Evolutionary conservation across 345 rosid species (phyloP), one percentile per base, ranked within the genome.

Genomic region (Salix purpurea): DNA sequence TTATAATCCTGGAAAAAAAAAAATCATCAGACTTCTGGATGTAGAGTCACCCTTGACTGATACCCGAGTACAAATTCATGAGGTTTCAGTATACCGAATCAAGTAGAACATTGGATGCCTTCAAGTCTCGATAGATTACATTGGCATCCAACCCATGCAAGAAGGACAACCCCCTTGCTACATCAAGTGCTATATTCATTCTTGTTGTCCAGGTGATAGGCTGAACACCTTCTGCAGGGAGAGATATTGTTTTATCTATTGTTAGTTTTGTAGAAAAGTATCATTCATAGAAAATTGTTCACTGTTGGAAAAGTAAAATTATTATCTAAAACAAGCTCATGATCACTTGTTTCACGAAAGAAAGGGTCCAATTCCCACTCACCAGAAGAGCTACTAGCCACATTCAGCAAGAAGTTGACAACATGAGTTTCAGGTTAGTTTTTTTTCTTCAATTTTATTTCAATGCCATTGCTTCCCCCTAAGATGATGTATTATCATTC

Each of bases 101-200:
- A 58, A 90, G 91, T 60, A 90, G 88, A 85, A 90, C 77, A 73
- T 90, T 90, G 75, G 94, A 87, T 10, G 91, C 89, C 83, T 90
- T 90, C 77, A 90, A 75, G 82, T 90, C 91, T n/a, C 91, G 91
- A 76, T 74, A 87, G 72, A 90, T 90, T 40, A 90, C 90, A 75
- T 86, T 90, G 67, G 94, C 87, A 76, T 86, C 78, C 72, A 90
- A 78, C 62, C 90, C 76, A 68, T 90, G 94, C 67, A 90, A 84
- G 81, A 90, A 88, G 37, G 94, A 77, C 85, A 90, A 71, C 76
- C 94, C 91, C 14, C 81, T 82, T 70, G 91, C 90, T 48, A 88
- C 87, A 36, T 73, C 88, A 44, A 83, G 73, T 16, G 89, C 89
- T 78, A 90, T 85, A 30, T 76, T 78, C 86, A 88, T 87, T 79